Evolutionary conservation across 2,329 filamentous ascomycete species (phyloP).

Genomic region (Neoscytalidium dimidiatum): DNA sequence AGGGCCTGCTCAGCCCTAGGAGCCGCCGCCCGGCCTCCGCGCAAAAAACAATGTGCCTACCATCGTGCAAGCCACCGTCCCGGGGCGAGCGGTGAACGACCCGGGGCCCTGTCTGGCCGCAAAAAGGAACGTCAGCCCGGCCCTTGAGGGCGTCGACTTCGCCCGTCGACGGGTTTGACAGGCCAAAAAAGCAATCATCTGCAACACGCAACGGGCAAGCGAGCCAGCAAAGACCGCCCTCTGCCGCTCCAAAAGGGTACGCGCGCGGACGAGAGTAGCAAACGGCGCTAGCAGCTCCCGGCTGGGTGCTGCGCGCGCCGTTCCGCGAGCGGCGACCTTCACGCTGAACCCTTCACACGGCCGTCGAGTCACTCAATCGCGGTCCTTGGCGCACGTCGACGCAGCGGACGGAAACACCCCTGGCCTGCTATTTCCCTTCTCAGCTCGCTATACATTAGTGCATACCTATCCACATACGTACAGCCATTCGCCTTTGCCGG

Average conservation of each 20-base stretch:
- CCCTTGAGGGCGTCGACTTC: neutral
- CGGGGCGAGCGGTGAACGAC: slow-evolving; percentile 2
- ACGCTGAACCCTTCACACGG: neutral
- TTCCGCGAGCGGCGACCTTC: neutral
- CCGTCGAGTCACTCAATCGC: neutral
- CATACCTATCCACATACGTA: slow-evolving; percentile 7
- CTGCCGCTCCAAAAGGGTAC: neutral
- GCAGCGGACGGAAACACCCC: neutral
- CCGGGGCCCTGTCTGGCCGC: neutral
- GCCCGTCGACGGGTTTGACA: neutral
- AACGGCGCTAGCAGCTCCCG: neutral
- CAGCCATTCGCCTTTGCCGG: slow-evolving; percentile 2
- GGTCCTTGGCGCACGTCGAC: neutral
- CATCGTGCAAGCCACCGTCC: neutral
- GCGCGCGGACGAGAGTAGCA: neutral
- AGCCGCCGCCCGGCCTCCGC: slow-evolving; percentile 1
- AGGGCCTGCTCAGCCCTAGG: slow-evolving; percentile 13
- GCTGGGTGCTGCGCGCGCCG: neutral
- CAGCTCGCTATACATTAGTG: slow-evolving; percentile 7
- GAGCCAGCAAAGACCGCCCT: neutral
- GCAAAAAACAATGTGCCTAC: slow-evolving; percentile 4
- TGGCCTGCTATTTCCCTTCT: slow-evolving; percentile 11
- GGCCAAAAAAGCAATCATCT: slow-evolving; percentile 18
- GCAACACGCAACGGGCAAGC: slow-evolving; percentile 1
- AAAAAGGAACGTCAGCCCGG: neutral